Evolutionary conservation across 1,284 basidiomycete genomes (phyloP).

Genomic region (Boletus smithii): DNA sequence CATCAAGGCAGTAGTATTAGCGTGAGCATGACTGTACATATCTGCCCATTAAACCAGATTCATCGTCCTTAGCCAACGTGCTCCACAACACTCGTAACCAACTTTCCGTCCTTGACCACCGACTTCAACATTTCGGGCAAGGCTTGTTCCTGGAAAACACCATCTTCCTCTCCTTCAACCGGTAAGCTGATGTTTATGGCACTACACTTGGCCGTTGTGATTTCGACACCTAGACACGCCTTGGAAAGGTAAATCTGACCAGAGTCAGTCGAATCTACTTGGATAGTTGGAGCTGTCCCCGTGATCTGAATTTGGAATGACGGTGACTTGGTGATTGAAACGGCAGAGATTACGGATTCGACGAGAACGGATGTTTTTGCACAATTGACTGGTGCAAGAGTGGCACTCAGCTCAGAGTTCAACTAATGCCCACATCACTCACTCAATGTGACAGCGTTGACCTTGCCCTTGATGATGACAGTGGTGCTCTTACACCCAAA

Average conservation of each 20-base stretch:
- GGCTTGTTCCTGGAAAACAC: slow-evolving; percentile 86
- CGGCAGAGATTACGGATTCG: slow-evolving; percentile 87
- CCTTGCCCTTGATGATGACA: slow-evolving; percentile 88
- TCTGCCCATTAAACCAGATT: not conserved
- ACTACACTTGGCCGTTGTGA: slow-evolving; percentile 94
- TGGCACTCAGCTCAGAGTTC: slow-evolving; percentile 4
- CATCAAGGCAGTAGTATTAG: not conserved
- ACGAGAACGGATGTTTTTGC: slow-evolving; percentile 86
- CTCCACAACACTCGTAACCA: slow-evolving; percentile 87
- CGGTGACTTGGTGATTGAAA: slow-evolving; percentile 87
- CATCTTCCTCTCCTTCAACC: slow-evolving; percentile 84
- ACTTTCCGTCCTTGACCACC: slow-evolving; percentile 76
- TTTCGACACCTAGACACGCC: slow-evolving; percentile 76
- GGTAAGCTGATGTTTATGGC: slow-evolving; percentile 92
- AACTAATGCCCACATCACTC: slow-evolving; percentile 29
- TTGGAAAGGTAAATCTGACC: slow-evolving; percentile 94
- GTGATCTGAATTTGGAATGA: slow-evolving; percentile 94
- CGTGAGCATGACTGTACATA: not conserved
- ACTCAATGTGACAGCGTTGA: slow-evolving; percentile 93
- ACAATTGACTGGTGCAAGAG: slow-evolving; percentile 68
- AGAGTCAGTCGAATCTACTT: slow-evolving; percentile 92
- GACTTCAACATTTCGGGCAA: slow-evolving; percentile 97
- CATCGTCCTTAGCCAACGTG: slow-evolving; percentile 61
- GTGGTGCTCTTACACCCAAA: slow-evolving; percentile 92
- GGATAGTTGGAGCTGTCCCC: slow-evolving; percentile 86